A percentile compares a stretch with the other conserved stretches of the same genome.
Conservation (phyloP, 2,329 filamentous ascomycete species). For the Sporothrix sp. region DNA sequence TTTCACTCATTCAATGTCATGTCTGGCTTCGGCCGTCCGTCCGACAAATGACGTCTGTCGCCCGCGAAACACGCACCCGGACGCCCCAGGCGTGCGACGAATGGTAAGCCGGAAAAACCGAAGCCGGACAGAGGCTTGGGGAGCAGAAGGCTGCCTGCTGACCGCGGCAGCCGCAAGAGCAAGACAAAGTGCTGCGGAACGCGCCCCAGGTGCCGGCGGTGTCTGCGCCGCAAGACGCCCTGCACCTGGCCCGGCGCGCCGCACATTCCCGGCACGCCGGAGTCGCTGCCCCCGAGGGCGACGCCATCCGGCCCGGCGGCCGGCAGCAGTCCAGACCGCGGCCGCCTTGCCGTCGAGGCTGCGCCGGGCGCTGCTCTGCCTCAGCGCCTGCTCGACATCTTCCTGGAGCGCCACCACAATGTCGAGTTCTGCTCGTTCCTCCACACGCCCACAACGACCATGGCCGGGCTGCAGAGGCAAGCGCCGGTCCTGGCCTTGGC, state of each 20-base stretch:
- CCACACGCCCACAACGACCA: neutral
- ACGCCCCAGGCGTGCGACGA: neutral
- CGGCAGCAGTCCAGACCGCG: neutral
- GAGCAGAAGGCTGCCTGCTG: neutral
- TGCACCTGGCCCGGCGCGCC: neutral
- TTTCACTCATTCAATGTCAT: no score
- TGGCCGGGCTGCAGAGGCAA: neutral
- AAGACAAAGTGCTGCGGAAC: constrained; percentile 6
- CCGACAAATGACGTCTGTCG: no score
- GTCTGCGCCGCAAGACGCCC: neutral
- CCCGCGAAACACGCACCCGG: neutral
- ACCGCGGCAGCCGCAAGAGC: neutral
- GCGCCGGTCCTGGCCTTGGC: neutral
- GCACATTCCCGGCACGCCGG: neutral
- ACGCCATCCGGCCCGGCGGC: neutral
- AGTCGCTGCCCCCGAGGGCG: neutral
- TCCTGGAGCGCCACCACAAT: neutral
- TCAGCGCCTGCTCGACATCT: constrained; percentile 1
- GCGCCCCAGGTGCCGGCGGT: neutral
- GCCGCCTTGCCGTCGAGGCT: neutral
- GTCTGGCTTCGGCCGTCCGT: no score
- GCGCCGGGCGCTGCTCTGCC: neutral
- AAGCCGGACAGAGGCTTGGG: neutral
- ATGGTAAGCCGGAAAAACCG: neutral
- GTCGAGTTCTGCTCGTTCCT: constrained; percentile 8